Evolutionary conservation across 2,329 filamentous ascomycete species (phyloP), one percentile per base, ranked within the genome.

Genomic region (Coccinonectria pachysandricola): DNA sequence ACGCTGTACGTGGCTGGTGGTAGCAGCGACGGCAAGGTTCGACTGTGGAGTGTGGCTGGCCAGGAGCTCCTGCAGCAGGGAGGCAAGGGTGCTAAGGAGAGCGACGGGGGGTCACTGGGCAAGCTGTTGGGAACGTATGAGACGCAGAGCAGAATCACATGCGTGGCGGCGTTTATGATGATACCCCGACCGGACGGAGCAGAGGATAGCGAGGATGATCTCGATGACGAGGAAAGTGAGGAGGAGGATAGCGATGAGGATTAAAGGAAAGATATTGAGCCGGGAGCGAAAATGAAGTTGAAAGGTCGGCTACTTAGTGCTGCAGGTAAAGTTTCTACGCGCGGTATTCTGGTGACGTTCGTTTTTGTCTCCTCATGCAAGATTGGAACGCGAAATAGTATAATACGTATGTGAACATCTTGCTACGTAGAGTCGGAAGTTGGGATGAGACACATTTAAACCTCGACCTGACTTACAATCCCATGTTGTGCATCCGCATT

Each of bases 61-160:
- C 44, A 46, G 11, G 59, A 67, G 30, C 50, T 71, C 34, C 37
- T 16, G 13, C 18, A 31, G 27, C 25, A 39, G 48, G 45, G 20
- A 31, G 40, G 32, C 25, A 40, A 35, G 35, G 35, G 34, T 15
- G 42, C 33, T 23, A 30, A 32, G 20, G 25, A 19, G 6, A 28
- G 27, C 12, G 30, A 27, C 12, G 36, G 43, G 18, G 50, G 43
- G 37, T 50, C 57, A 34, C 43, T 82, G 12, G 86, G 83, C 15
- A 67, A 59, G 38, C 50, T 92, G 29, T 51, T 94, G 22, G 85
- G 78, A 10, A 75, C 71, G 16, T 91, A 91, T 46, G 79, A 87
- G 54, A 94, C 87, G 12, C 76, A 79, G 23, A 87, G 88, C 51
- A 68, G 91, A 30, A 86, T 96, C 40, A 96, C 87, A 19, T 96